Base-by-base conservation (phyloP, 2,329 filamentous ascomycete genomes). In the Penicillium sp. region DNA sequence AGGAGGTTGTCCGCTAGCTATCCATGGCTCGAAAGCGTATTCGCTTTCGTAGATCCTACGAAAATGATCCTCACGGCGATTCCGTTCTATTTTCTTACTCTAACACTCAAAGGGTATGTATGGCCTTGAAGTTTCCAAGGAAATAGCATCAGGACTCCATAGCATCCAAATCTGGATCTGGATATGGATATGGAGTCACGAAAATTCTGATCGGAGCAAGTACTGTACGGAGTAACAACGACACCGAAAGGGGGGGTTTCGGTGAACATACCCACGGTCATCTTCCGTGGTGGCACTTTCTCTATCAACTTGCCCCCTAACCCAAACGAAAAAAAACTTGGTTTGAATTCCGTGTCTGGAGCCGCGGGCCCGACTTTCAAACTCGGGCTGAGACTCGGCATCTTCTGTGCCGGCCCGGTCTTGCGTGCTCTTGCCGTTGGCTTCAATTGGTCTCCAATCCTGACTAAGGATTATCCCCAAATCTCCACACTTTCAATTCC, bases 351-450 rank as follows among this genome's bases (percentile, higher is more conserved):
- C 50, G 50, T 29, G 41, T 46, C 35, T 55, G 47, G 61, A 58
- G 51, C 55, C 52, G 48, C 53, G 57, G 62, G 62, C 56, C 60
- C 53, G 62, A 48, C 53, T 50, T 58, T 29, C 41, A 22, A 47
- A 46, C 56, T 65, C 62, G 63, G 63, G 53, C 44, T 52, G 27
- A 45, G 26, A 58, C 46, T 62, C 62, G 63, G 63, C 62, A 63
- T 59, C 35, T 52, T 9, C 58, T 39, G 57, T 63, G 62, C 63
- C 62, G 63, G 62, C 19, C 62, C 57, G 58, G 56, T 13, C 16
- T 49, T 39, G 11, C 37, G 22, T 27, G 35, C 26, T 39, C 44
- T 35, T 54, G 46, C 55, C 37, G 44, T 48, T 53, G 47, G 19
- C 21, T 50, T 29, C 21, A 31, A 48, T 48, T 33, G 27, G 19